Conservation (phyloP, 176 grass and related monocot genomes). For the Leersia perrieri region DNA sequence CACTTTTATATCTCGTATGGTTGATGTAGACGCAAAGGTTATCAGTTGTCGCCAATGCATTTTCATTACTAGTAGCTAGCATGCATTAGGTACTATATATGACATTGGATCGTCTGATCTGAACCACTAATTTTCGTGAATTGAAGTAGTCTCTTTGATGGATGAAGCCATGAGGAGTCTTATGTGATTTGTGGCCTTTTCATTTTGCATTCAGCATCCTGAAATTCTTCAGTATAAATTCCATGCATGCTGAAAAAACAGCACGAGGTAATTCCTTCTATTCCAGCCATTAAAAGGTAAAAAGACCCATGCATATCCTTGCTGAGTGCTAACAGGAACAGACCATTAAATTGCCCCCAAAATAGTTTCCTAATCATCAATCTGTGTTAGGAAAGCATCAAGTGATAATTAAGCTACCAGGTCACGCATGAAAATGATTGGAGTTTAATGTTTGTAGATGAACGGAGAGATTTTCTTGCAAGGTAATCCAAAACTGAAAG, state of each 20-base stretch:
- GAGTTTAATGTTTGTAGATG: slow-evolving; percentile 33
- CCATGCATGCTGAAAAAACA: neutral
- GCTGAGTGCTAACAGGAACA: neutral
- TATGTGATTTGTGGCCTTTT: neutral
- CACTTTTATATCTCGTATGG: neutral
- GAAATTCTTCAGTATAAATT: neutral
- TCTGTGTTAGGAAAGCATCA: neutral
- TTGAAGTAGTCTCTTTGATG: neutral
- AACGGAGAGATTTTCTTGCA: slow-evolving; percentile 26
- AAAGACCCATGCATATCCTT: neutral
- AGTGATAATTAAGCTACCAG: neutral
- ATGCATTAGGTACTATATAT: neutral
- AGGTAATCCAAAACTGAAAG: slow-evolving; percentile 23
- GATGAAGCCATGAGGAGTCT: slow-evolving; percentile 1
- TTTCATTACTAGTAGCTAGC: neutral
- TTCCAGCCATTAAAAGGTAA: neutral
- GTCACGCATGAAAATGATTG: slow-evolving; percentile 33
- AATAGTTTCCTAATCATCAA: neutral
- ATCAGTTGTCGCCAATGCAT: neutral
- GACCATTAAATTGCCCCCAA: neutral
- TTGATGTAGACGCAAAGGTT: slow-evolving; percentile 24
- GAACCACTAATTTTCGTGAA: neutral
- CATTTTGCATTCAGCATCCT: neutral
- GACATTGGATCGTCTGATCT: neutral
- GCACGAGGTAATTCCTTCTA: neutral